Percentiles rank a stretch among this genome's conserved stretches.
phyloP scores from a whole-genome alignment of 805 yeast genomes.

The Teunomyces gatunensis region DNA sequence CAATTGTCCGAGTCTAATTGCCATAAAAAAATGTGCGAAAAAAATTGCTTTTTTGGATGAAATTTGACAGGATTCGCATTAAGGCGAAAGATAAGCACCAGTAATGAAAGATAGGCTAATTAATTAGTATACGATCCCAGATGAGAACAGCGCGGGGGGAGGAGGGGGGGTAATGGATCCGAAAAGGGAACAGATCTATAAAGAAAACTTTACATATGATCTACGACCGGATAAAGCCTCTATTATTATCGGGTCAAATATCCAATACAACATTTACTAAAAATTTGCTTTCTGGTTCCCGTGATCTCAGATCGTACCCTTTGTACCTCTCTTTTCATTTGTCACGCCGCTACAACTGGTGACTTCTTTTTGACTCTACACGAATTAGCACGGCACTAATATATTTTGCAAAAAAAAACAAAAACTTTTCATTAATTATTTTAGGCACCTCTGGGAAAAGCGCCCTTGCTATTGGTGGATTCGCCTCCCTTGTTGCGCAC shows the following conservation, averaged over 20 bases:
- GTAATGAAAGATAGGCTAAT: background rate
- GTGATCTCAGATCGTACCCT: background rate
- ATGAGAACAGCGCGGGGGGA: background rate
- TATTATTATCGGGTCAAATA: too few relatives aligned
- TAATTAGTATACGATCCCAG: background rate
- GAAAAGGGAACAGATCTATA: too few relatives aligned
- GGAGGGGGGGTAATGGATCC: background rate
- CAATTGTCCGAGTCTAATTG: constrained; percentile 4
- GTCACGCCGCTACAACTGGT: background rate
- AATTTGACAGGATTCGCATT: constrained; percentile 3
- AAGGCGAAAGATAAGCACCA: constrained; percentile 1
- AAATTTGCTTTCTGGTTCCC: too few relatives aligned
- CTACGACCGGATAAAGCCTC: too few relatives aligned
- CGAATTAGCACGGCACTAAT: background rate
- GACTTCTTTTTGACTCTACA: constrained; percentile 1
- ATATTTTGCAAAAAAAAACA: background rate
- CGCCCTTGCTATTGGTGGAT: background rate
- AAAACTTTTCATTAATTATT: background rate
- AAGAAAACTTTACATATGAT: too few relatives aligned
- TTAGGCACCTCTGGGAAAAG: background rate
- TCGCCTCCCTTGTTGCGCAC: background rate
- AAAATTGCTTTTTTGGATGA: constrained; percentile 1
- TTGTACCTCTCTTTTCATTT: background rate
- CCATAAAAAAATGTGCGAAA: constrained; percentile 1
- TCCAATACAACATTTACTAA: too few relatives aligned